Evolutionary conservation across 2,329 filamentous ascomycete species (phyloP), one percentile per base, ranked within the genome.

Genomic region (Claviceps fusiformis): DNA sequence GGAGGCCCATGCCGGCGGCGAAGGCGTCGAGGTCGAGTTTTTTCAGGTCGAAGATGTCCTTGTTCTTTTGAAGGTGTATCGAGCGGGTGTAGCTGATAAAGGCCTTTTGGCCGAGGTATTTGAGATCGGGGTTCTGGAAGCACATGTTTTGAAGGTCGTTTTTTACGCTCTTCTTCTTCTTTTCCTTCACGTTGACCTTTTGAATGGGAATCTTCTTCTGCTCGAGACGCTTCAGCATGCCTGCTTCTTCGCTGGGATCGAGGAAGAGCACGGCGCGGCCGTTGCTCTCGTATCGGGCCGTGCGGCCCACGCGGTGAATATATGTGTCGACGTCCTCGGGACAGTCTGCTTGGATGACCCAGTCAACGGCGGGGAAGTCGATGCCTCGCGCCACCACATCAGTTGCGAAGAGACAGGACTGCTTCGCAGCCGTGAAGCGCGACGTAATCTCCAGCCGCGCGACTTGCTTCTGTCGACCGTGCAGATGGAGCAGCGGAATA

Each of bases 291-390:
- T 95, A 97, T 27, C 92, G 82, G n/a, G 93, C 93, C 19, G 93
- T 97, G 35, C 93, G 82, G 1, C 93, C 93, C 5, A 96, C 92
- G 57, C 93, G 83, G 71, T 98, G 93, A 62, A 98, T 97, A 65
- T 98, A 98, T 0, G 93, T 98, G 64, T 97, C 93, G 4, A 88
- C 87, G 68, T 98, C 92, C 69, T 98, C 93, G 0, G 93, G 93
- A 61, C 89, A 95, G 68, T 98, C 93, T n/a, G 89, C 79, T 67
- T 98, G 93, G n/a, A 98, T 89, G 5, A 98, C 93, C 87, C 93
- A 98, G 68, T 98, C 93, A 0, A 98, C 93, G 3, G 90, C 86
- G 0, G 93, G 93, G 66, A 98, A 97, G 68, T 98, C 93, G 13
- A 98, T 80, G 59, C 93, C 93, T 68, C 93, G 81, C 0, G 93